Evolutionary conservation across 1,139 yeast species (phyloP).

Genomic region (Saccharomycopsis hybrid): DNA sequence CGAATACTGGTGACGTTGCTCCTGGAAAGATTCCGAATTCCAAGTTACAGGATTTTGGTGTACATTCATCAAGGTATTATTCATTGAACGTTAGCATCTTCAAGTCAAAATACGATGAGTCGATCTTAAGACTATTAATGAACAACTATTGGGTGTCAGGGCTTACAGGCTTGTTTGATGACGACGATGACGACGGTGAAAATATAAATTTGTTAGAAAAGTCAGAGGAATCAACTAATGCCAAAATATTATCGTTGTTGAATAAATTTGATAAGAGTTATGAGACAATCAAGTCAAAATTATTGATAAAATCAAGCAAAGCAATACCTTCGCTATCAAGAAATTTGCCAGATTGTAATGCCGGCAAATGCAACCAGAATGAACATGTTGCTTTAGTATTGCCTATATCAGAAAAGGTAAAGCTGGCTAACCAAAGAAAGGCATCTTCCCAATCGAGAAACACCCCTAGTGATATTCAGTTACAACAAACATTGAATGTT

Average conservation of each 20-base stretch:
- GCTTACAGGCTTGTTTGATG: constrained; percentile 15
- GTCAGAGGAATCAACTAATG: constrained; percentile 23
- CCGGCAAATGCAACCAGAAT: no score
- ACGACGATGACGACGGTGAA: constrained; percentile 21
- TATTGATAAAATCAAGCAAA: no score
- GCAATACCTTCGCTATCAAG: no score
- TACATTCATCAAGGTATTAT: constrained; percentile 66
- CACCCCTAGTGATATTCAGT: no score
- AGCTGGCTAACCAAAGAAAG: no score
- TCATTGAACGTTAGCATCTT: constrained; percentile 61
- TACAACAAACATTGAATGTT: no score
- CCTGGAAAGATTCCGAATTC: constrained; percentile 35
- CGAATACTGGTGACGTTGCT: constrained; percentile 12
- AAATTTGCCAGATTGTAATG: no score
- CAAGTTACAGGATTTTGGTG: constrained; percentile 59
- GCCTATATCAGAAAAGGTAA: no score
- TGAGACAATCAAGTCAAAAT: no score
- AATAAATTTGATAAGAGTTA: not conserved
- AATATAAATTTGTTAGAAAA: constrained; percentile 1
- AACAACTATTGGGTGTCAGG: constrained; percentile 17
- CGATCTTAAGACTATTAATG: constrained; percentile 6
- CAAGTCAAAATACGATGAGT: constrained; percentile 44
- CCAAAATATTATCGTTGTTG: not conserved
- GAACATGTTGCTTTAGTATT: no score
- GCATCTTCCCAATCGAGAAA: no score